phyloP scores from a whole-genome alignment of 2,329 filamentous ascomycete genomes.

The Neopestalotiopsis sp. region DNA sequence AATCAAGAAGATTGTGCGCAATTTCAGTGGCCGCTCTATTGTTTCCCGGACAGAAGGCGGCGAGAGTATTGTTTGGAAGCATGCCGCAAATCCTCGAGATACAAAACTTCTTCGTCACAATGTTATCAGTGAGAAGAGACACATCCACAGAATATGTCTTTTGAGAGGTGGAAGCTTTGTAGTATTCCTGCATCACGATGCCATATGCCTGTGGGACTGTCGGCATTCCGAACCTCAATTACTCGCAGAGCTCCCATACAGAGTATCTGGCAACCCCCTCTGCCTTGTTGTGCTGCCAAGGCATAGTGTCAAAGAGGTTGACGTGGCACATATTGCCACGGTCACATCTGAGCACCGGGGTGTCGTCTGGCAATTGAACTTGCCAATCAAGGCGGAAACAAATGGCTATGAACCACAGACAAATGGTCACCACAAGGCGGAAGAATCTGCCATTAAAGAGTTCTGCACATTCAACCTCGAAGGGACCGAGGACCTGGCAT shows the following conservation, averaged over 20 bases:
- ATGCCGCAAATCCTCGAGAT: constrained; percentile 56
- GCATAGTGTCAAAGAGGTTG: constrained; percentile 58
- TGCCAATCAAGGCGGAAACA: constrained; percentile 54
- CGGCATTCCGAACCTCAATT: constrained; percentile 61
- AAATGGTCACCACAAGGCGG: constrained; percentile 36
- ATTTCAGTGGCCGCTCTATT: constrained; percentile 78
- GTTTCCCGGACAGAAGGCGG: constrained; percentile 81
- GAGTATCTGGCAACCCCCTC: constrained; percentile 71
- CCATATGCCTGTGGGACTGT: constrained; percentile 81
- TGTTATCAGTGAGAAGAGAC: constrained; percentile 67
- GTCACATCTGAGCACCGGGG: constrained; percentile 80
- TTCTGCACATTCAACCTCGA: constrained; percentile 76
- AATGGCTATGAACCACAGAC: constrained; percentile 26
- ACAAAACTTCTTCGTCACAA: constrained; percentile 69
- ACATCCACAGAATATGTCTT: constrained; percentile 82
- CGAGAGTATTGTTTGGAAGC: constrained; percentile 84
- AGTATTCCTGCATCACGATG: constrained; percentile 76
- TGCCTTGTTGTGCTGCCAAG: constrained; percentile 79
- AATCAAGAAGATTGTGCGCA: constrained; percentile 85
- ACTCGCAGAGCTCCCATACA: constrained; percentile 63
- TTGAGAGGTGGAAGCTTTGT: constrained; percentile 79
- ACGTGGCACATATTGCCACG: constrained; percentile 76
- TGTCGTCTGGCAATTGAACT: constrained; percentile 77
- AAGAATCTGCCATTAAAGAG: constrained; percentile 56
- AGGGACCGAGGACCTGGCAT: constrained; percentile 61